phyloP scores from a whole-genome alignment of 371 early-diverging fungal genomes.

The Lichtheimia corymbifera region DNA sequence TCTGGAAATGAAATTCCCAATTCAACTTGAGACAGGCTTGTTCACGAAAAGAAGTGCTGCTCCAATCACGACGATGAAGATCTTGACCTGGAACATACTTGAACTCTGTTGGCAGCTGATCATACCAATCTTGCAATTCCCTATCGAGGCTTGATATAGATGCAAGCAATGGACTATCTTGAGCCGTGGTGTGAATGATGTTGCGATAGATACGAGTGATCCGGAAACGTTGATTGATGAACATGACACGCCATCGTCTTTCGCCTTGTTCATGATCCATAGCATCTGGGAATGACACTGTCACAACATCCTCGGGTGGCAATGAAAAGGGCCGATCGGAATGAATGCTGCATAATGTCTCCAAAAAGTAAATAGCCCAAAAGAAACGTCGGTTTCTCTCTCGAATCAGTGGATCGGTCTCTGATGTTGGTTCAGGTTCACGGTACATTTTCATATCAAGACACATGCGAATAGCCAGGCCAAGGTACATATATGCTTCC shows the following conservation, averaged over 20 bases:
- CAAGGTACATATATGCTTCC: constrained; percentile 50
- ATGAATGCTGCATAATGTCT: constrained; percentile 29
- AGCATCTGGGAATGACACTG: constrained; percentile 13
- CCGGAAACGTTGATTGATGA: constrained; percentile 25
- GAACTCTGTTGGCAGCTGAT: constrained; percentile 23
- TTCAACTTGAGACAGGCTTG: constrained; percentile 36
- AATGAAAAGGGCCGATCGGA: constrained; percentile 27
- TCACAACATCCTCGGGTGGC: constrained; percentile 20
- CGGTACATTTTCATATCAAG: constrained; percentile 35
- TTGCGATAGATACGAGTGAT: constrained; percentile 29
- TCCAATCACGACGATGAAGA: constrained; percentile 15
- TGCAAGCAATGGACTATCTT: constrained; percentile 20
- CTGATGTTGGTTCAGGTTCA: constrained; percentile 3
- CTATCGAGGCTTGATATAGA: constrained; percentile 26
- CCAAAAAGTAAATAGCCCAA: constrained; percentile 41
- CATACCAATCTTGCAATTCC: constrained; percentile 21
- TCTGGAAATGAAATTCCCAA: constrained; percentile 30
- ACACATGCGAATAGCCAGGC: constrained; percentile 50
- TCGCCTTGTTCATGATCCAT: constrained; percentile 30
- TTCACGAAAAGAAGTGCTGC: constrained; percentile 28
- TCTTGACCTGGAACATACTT: constrained; percentile 20
- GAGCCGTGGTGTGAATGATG: constrained; percentile 18
- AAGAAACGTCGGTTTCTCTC: constrained; percentile 40
- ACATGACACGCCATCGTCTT: constrained; percentile 21
- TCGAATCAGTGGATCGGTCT: constrained; percentile 11